phyloP scores from a whole-genome alignment of 306 rosid genomes.

The Ormosia semicastrata region DNA sequence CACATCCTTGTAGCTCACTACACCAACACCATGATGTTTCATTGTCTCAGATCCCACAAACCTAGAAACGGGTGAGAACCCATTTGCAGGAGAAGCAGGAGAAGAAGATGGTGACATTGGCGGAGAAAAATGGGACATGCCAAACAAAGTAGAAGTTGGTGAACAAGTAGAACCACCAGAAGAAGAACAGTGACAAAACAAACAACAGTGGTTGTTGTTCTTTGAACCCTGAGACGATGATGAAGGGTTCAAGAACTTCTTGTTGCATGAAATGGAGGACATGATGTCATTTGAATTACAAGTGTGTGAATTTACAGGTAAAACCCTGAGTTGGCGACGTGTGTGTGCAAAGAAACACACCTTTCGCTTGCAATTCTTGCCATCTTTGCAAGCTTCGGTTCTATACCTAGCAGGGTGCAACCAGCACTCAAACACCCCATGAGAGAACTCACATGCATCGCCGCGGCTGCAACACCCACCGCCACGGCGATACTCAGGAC shows the following conservation, averaged over 20 bases:
- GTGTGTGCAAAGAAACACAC: conserved; percentile 93
- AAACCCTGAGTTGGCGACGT: conserved; percentile 64
- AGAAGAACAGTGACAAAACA: conserved; percentile 36
- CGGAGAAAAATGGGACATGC: conserved; percentile 67
- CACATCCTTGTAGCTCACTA: conserved; percentile 37
- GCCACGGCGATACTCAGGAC: conserved; percentile 78
- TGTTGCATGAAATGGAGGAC: conserved; percentile 11
- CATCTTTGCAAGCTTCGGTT: conserved; percentile 94
- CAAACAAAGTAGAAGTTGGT: conserved; percentile 76
- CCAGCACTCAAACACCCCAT: conserved; percentile 94
- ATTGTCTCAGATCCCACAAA: conserved; percentile 9
- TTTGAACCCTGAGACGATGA: conserved; percentile 10
- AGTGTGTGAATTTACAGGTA: conserved; percentile 36
- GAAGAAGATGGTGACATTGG: conserved; percentile 71
- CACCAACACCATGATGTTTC: conserved; percentile 15
- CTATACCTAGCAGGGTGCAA: conserved; percentile 90
- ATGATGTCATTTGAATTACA: conserved; percentile 16
- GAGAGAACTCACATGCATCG: conserved; percentile 76
- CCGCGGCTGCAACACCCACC: conserved; percentile 67
- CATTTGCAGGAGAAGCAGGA: conserved; percentile 30
- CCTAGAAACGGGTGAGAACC: conserved; percentile 38
- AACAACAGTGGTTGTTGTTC: conserved; percentile 49
- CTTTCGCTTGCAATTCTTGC: conserved; percentile 76
- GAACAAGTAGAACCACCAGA: conserved; percentile 34
- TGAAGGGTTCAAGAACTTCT: conserved; percentile 10